Evolutionary conservation across 208 protist species (phyloP).

Genomic region (Trypanosoma cruzi): DNA sequence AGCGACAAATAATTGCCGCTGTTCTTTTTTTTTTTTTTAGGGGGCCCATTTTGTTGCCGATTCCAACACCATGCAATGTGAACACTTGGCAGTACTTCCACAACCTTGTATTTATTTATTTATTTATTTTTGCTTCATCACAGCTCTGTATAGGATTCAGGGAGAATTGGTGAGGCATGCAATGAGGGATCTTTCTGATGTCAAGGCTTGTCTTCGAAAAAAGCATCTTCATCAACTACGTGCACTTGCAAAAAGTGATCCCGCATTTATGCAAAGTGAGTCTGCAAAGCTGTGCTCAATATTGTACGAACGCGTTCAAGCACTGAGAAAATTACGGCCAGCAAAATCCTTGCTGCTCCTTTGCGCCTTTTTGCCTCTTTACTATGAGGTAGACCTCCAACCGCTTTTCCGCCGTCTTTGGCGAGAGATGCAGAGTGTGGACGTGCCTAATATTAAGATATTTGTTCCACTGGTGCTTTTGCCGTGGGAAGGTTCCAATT

Average conservation of each 20-base stretch:
- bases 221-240: constrained; percentile 45
- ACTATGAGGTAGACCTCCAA: constrained; percentile 70
- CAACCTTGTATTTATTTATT: no score
- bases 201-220: constrained; percentile 42
- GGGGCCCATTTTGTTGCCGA: no score
- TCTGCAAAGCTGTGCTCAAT: constrained; percentile 51
- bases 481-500: background rate
- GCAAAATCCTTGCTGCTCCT: constrained; percentile 37
- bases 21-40: no score
- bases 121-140: no score
- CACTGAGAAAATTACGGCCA: background rate
- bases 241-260: constrained; percentile 37
- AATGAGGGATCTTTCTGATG: constrained; percentile 5
- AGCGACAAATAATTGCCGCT: background rate
- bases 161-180: background rate
- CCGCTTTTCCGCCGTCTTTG: constrained; percentile 67
- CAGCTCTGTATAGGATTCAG: no score
- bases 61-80: no score
- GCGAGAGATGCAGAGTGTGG: constrained; percentile 9
- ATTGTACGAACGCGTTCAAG: constrained; percentile 41
- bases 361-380: constrained; percentile 71
- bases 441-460: constrained; percentile 21
- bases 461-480: constrained; percentile 40
- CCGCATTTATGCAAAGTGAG: constrained; percentile 23
- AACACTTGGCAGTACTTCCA: no score